A percentile compares a stretch with the other conserved stretches of the same genome.
Conservation (phyloP, 2,329 filamentous ascomycete genomes). For the Colletotrichum orbiculare region DNA sequence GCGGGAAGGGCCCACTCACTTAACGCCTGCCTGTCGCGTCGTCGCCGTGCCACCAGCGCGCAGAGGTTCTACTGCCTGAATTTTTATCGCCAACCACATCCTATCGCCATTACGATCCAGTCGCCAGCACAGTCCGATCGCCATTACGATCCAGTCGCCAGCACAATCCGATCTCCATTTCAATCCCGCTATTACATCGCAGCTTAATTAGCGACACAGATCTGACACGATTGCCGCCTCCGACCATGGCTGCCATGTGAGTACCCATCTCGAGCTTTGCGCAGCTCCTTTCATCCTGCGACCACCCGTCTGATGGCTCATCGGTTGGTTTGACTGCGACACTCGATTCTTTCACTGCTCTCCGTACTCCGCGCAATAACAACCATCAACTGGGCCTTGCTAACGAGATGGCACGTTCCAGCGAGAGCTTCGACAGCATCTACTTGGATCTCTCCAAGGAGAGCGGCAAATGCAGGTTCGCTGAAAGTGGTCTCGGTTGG, state of each 20-base stretch:
- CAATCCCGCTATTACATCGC: background rate
- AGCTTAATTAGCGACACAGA: too few species aligned
- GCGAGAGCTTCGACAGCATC: conserved; percentile 97
- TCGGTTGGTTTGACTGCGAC: background rate
- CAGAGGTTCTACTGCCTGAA: conserved; percentile 25
- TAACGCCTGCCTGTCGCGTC: conserved; percentile 31
- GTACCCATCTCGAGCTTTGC: conserved; percentile 3
- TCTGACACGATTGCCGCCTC: too few species aligned
- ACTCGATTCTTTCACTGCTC: background rate
- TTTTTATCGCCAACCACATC: conserved; percentile 30
- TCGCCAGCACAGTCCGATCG: conserved; percentile 2
- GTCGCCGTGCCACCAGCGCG: conserved; percentile 33
- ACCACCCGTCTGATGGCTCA: background rate
- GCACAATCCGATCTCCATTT: conserved; percentile 5
- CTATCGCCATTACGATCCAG: conserved; percentile 10
- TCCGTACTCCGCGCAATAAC: background rate
- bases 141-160: background rate
- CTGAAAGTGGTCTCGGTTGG: conserved; percentile 95
- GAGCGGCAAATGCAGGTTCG: conserved; percentile 92
- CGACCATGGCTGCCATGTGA: conserved; percentile 37
- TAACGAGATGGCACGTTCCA: conserved; percentile 44
- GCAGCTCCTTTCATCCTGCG: background rate
- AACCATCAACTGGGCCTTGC: background rate
- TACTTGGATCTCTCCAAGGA: conserved; percentile 95
- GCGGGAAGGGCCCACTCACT: conserved; percentile 21